A percentile compares a stretch with the other conserved stretches of the same genome.
Evolutionary conservation across 305 asterid genomes (phyloP).

Genomic region (Fraxinus paxiana): DNA sequence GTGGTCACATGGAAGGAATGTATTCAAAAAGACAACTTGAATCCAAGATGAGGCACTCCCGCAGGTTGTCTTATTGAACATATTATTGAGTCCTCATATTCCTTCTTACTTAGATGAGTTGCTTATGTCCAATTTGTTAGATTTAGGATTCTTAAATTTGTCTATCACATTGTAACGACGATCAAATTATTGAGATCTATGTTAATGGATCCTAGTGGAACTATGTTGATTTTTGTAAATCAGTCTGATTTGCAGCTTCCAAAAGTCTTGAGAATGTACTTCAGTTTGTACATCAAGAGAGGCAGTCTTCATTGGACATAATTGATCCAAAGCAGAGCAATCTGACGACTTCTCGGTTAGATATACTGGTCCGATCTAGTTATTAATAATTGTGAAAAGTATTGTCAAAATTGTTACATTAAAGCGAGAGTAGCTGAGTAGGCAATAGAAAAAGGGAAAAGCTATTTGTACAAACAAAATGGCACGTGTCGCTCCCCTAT

Average conservation of each 20-base stretch:
- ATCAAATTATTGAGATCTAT: neutral
- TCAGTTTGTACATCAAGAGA: neutral
- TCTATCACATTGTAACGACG: neutral
- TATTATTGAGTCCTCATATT: neutral
- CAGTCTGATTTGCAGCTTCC: neutral
- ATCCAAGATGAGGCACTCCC: slow-evolving; percentile 39
- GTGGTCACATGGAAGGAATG: slow-evolving; percentile 50
- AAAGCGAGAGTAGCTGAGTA: neutral
- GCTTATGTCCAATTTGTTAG: neutral
- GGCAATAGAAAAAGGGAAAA: no score
- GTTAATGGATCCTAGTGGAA: neutral
- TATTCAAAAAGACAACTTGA: slow-evolving; percentile 26
- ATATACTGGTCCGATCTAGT: neutral
- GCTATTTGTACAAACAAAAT: no score
- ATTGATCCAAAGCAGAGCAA: neutral
- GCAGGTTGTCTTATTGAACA: slow-evolving; percentile 50
- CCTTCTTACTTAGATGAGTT: neutral
- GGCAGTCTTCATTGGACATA: neutral
- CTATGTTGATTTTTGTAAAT: neutral
- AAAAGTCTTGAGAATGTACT: neutral
- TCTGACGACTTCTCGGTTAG: neutral
- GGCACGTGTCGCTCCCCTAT: no score
- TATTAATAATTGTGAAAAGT: neutral
- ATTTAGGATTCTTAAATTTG: neutral
- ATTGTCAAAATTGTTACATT: neutral